These are phyloP conservation scores for Termitomyces sp. DNA, from an alignment of 768 basidiomycete species.

Conservation along the genomic window DNA sequence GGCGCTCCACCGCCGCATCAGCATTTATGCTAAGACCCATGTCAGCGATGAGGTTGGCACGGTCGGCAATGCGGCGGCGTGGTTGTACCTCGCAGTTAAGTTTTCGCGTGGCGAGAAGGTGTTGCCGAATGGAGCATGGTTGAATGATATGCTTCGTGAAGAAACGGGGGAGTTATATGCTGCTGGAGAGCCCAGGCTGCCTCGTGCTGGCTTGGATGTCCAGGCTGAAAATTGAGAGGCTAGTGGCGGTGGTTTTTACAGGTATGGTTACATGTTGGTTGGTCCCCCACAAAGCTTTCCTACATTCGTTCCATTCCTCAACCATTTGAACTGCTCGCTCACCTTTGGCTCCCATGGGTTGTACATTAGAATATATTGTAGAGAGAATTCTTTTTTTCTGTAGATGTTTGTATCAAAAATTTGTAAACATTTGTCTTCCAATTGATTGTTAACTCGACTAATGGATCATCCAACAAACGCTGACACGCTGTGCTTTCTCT, in stretches of 20 bases:
- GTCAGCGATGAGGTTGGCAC: slow-evolving; percentile 83
- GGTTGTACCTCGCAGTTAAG: slow-evolving; percentile 71
- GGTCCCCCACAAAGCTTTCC: background rate
- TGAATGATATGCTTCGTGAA: slow-evolving; percentile 74
- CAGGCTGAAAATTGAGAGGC: slow-evolving; percentile 30
- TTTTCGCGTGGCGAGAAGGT: slow-evolving; percentile 71
- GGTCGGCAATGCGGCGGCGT: slow-evolving; percentile 68
- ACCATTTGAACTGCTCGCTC: background rate
- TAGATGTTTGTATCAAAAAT: background rate
- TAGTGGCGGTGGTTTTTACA: background rate
- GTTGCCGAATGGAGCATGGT: slow-evolving; percentile 76
- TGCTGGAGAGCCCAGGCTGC: slow-evolving; percentile 65
- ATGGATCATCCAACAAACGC: background rate
- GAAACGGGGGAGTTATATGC: slow-evolving; percentile 71
- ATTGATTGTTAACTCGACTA: background rate
- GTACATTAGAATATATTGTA: slow-evolving; percentile 7
- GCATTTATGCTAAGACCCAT: slow-evolving; percentile 64
- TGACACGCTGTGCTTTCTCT: background rate
- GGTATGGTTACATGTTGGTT: background rate
- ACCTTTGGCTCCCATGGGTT: background rate
- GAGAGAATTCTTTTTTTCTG: background rate
- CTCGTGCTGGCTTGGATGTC: slow-evolving; percentile 54
- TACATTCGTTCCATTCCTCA: background rate
- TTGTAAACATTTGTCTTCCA: background rate
- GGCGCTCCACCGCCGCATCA: slow-evolving; percentile 55